Evolutionary conservation across 192 early-diverging fungal species (phyloP).

Genomic region (Thamnidium elegans): DNA sequence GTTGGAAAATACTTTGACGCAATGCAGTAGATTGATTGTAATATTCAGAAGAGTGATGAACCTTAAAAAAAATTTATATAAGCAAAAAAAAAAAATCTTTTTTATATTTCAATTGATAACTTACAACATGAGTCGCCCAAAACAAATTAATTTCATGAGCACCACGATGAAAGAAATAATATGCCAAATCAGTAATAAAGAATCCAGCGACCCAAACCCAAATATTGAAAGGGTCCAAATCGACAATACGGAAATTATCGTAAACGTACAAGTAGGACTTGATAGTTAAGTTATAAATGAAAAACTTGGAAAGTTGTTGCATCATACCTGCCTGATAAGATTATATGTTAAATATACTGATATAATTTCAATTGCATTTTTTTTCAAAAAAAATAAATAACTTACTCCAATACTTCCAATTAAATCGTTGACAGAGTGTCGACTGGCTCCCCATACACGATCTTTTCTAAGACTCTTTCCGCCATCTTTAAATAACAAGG

Average conservation of each 20-base stretch:
- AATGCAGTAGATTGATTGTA: slow-evolving; percentile 60
- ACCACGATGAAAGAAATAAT: slow-evolving; percentile 52
- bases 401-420: too few species aligned
- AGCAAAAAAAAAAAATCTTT: too few species aligned
- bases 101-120: background rate
- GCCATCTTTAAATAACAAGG: too few species aligned
- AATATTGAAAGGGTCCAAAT: slow-evolving; percentile 40
- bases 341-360: slow-evolving; percentile 19
- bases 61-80: background rate
- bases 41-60: slow-evolving; percentile 47
- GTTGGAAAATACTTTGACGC: slow-evolving; percentile 50
- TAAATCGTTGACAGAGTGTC: too few species aligned
- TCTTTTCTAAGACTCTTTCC: too few species aligned
- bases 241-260: slow-evolving; percentile 44
- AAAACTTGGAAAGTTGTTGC: slow-evolving; percentile 52
- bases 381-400: too few species aligned
- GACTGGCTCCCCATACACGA: too few species aligned
- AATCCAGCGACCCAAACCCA: slow-evolving; percentile 55
- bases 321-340: slow-evolving; percentile 44
- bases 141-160: slow-evolving; percentile 61
- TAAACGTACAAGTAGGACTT: slow-evolving; percentile 51
- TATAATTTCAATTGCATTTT: too few species aligned
- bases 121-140: slow-evolving; percentile 55
- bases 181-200: slow-evolving; percentile 46
- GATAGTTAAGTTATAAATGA: slow-evolving; percentile 43